Base-by-base conservation (phyloP, 2,329 filamentous ascomycete genomes). In the Penicillium sp. region DNA sequence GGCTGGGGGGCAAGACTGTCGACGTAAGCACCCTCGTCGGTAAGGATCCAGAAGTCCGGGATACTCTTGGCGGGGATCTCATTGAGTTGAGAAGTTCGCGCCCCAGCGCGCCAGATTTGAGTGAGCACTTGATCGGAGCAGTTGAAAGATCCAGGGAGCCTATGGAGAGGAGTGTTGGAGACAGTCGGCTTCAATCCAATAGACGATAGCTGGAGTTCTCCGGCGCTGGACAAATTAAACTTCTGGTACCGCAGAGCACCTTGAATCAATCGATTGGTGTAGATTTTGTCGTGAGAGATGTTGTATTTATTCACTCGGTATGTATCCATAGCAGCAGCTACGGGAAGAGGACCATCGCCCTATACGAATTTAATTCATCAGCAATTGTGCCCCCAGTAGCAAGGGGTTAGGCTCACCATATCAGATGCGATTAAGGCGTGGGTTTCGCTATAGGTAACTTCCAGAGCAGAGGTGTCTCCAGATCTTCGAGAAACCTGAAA, bases 161-260 rank as follows among this genome's bases (percentile, higher is more conserved):
- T 24, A 24, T n/a, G 3, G 13, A 40, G 4, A 11, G 37, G 18
- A 11, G 37, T 40, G 9, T 11, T 40, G 13, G 18, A 21, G 4
- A 24, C 19, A 13, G 37, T 40, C 13, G 3, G 61, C 65, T 1
- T 62, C 58, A 72, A 64, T 11, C 72, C 70, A 5, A 74, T 55
- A 19, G 61, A 63, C 0, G 55, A 56, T 0, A 75, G 52, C 1
- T 59, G 50, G 0, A 75, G 49, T 6, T 60, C 55, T 1, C 70
- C 71, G 1, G 65, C 49, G 2, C 66, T 68, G 1, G 67, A 71
- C 1, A 75, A 59, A 29, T 70, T 73, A 11, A 75, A 58, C 55
- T 74, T 73, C 56, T 75, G 72, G 54, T 74, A 75, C 5, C 71
- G 61, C 31, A 74, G 67, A 9, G 62, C 69, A 5, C 72, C 72